Percentiles rank a stretch among this genome's conserved stretches.
Conservation (phyloP, 805 yeast genomes). For the Jamesozyma hellenica region DNA sequence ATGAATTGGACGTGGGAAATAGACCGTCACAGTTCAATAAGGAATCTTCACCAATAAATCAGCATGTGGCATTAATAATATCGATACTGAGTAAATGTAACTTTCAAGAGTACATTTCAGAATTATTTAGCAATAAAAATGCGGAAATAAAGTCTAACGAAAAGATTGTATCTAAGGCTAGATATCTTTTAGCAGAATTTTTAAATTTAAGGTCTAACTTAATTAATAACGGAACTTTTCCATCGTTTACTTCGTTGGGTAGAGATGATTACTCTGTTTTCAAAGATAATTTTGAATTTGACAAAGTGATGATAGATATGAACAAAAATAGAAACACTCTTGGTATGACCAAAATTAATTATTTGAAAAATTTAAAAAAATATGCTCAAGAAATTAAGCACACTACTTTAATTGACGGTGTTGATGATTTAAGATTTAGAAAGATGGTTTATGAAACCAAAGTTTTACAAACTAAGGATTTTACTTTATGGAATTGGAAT, state of each 20-base stretch:
- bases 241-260: background rate
- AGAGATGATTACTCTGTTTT: conserved; percentile 3
- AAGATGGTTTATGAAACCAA: conserved; percentile 55
- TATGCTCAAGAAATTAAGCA: conserved; percentile 19
- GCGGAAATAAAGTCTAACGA: conserved; percentile 18
- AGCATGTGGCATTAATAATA: conserved; percentile 55
- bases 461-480: conserved; percentile 70
- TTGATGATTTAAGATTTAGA: conserved; percentile 62
- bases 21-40: conserved; percentile 31
- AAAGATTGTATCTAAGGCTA: conserved; percentile 47
- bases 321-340: conserved; percentile 31
- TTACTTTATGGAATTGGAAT: conserved; percentile 81
- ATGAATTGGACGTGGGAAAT: conserved; percentile 6
- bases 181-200: conserved; percentile 55
- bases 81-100: conserved; percentile 46
- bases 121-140: conserved; percentile 7
- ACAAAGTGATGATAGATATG: conserved; percentile 33
- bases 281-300: conserved; percentile 36
- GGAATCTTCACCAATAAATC: conserved; percentile 42
- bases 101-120: conserved; percentile 39
- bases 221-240: conserved; percentile 26
- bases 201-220: conserved; percentile 42
- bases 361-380: conserved; percentile 14
- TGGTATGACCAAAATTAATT: conserved; percentile 26
- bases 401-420: conserved; percentile 20